Evolutionary conservation across 148 eudicot species (phyloP), one percentile per base, ranked within the genome.

Genomic region (Bassia scoparia): DNA sequence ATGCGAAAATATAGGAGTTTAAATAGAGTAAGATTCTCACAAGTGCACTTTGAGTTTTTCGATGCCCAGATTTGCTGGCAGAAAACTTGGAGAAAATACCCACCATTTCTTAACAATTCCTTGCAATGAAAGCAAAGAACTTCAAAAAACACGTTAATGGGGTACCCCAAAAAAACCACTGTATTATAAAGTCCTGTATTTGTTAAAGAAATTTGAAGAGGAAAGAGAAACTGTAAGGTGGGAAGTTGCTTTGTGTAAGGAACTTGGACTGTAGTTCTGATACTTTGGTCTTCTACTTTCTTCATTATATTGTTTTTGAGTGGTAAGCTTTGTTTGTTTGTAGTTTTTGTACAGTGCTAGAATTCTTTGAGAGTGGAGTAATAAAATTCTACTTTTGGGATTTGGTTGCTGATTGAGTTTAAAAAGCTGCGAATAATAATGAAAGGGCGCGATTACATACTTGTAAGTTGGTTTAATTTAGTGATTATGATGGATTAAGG

Each of bases 31-130:
- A 44, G 30, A 13, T 24, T 62, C 85, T 82, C 74, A 84, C 87
- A 77, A 84, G 27, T n/a, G 81, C 87, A 78, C 83, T 82, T 71
- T 82, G 87, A 71, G 83, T 77, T 77, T 85, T 79, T 21, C 83
- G 44, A 67, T 74, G 83, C 50, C 79, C 78, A 73, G 38, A 30
- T 79, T 73, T 82, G 70, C 67, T 74, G 41, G 15, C 68, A 15
- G 87, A 79, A 34, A 84, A 77, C 76, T 69, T 82, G 1, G 87
- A 82, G 70, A 84, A 82, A 71, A 84, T 71, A 68, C 87, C 85
- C 85, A 82, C 85, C 87, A 84, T 84, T 61, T 70, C 29, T 61
- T 21, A 15, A 27, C 8, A 16, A 71, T 54, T 24, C 0, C 78
- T 81, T 68, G 30, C 29, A 29, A 35, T 35, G 24, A 27, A 75